Conservation (phyloP, 1,139 yeast genomes). For the Eremothecium coryli region DNA sequence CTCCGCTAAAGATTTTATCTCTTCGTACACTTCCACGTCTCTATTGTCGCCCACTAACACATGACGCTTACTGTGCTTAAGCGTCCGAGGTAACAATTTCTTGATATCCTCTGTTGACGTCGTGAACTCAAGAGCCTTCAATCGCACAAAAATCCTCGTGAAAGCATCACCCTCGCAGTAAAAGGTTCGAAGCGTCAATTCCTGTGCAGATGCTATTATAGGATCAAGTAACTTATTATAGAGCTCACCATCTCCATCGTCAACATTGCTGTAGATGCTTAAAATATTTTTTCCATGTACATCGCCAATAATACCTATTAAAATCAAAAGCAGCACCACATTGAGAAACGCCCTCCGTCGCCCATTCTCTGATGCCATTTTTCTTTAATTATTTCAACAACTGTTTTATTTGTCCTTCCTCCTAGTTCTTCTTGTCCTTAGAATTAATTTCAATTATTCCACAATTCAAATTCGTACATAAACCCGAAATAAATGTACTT, state of each 20-base stretch:
- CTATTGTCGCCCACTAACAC: background rate
- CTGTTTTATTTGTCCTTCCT: no score
- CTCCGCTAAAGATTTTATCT: background rate
- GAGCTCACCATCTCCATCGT: background rate
- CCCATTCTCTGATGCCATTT: no score
- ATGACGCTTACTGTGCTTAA: background rate
- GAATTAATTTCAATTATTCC: no score
- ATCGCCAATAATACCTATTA: no score
- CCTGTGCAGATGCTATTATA: constrained; percentile 2
- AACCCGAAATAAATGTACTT: no score
- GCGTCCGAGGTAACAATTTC: constrained; percentile 1
- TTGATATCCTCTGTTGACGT: constrained; percentile 3
- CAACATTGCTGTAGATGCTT: background rate
- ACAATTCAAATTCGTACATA: no score
- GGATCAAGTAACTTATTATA: constrained; percentile 1
- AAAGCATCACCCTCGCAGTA: constrained; percentile 5
- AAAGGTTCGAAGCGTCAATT: constrained; percentile 4
- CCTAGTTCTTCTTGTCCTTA: no score
- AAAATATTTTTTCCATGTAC: no score
- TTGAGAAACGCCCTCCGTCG: no score
- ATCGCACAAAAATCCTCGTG: constrained; percentile 1
- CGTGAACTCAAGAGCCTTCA: constrained; percentile 4
- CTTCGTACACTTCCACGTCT: background rate
- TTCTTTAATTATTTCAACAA: no score
- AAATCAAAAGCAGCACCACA: no score